Conservation (phyloP, 1,139 yeast species). For the Saccharomyces hybrid region DNA sequence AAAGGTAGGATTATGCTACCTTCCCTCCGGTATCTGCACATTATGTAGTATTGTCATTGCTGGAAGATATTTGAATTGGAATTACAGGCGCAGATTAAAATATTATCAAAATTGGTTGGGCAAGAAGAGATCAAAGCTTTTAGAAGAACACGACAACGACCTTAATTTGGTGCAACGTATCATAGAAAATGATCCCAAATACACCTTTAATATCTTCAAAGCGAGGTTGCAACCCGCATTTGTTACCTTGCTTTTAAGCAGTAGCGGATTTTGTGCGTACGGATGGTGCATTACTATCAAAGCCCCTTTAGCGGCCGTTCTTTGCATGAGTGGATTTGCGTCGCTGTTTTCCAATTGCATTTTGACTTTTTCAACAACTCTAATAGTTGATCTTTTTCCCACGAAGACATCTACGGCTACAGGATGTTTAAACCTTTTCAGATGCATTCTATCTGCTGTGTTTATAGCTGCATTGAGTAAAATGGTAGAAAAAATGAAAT, state of each 20-base stretch:
- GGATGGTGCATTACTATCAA: constrained; percentile 61
- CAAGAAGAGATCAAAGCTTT: constrained; percentile 18
- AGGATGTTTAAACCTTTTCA: constrained; percentile 47
- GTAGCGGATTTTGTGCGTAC: constrained; percentile 42
- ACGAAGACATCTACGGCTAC: constrained; percentile 49
- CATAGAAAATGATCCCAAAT: constrained; percentile 14
- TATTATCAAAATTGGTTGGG: constrained; percentile 20
- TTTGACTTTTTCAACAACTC: constrained; percentile 44
- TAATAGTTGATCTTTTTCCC: constrained; percentile 55
- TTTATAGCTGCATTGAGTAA: constrained; percentile 52
- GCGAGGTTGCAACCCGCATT: constrained; percentile 40
- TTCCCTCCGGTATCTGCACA: constrained; percentile 56
- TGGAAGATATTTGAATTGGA: constrained; percentile 43
- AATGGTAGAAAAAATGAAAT: constrained; percentile 43
- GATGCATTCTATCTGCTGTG: constrained; percentile 53
- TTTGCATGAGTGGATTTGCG: constrained; percentile 47
- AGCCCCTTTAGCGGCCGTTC: constrained; percentile 46
- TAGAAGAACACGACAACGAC: constrained; percentile 22
- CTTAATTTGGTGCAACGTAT: constrained; percentile 16
- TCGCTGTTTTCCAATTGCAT: constrained; percentile 48
- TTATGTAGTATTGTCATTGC: constrained; percentile 42
- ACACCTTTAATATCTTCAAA: constrained; percentile 38
- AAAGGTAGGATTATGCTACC: constrained; percentile 55
- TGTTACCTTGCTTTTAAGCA: constrained; percentile 32
- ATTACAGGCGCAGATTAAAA: constrained; percentile 32